Percentiles rank a stretch among this genome's conserved stretches.
These are phyloP conservation scores for Grosmannia huntii DNA, from an alignment of 2,329 filamentous ascomycete genomes.

Conservation along the genomic window DNA sequence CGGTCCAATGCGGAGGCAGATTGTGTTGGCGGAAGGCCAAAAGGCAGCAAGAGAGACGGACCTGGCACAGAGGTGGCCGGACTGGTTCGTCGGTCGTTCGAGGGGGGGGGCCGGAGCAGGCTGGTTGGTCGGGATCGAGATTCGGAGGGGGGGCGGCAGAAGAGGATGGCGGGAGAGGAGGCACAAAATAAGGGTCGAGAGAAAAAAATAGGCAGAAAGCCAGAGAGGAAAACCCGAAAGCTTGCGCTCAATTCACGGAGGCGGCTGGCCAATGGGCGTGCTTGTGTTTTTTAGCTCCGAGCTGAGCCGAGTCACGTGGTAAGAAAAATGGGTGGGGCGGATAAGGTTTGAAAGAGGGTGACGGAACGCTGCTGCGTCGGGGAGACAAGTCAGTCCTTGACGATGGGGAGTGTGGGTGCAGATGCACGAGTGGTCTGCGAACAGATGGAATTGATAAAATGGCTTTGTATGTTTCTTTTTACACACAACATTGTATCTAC, in stretches of 20 bases:
- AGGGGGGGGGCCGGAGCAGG: neutral
- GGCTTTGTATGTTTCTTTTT: neutral
- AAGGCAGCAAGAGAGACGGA: neutral
- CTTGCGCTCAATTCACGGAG: constrained; percentile 8
- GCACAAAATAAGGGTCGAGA: neutral
- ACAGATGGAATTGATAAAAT: neutral
- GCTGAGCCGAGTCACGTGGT: constrained; percentile 8
- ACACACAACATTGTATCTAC: neutral
- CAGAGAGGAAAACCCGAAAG: constrained; percentile 1
- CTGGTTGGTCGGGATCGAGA: neutral
- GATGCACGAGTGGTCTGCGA: neutral
- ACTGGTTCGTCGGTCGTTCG: neutral
- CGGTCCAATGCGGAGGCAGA: too few relatives aligned
- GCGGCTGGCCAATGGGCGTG: constrained; percentile 7
- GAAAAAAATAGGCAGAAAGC: neutral
- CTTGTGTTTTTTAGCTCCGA: constrained; percentile 11
- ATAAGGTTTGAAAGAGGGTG: neutral
- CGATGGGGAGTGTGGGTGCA: too few relatives aligned
- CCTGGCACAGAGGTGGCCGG: neutral
- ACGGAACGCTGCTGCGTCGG: too few relatives aligned
- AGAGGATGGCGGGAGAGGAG: neutral
- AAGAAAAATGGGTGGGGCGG: neutral
- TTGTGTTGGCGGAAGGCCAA: neutral
- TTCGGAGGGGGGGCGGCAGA: neutral
- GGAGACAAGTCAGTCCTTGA: too few relatives aligned